These are phyloP conservation scores for Testicularia cyperi DNA, from an alignment of 1,284 basidiomycete genomes.

Conservation along the genomic window DNA sequence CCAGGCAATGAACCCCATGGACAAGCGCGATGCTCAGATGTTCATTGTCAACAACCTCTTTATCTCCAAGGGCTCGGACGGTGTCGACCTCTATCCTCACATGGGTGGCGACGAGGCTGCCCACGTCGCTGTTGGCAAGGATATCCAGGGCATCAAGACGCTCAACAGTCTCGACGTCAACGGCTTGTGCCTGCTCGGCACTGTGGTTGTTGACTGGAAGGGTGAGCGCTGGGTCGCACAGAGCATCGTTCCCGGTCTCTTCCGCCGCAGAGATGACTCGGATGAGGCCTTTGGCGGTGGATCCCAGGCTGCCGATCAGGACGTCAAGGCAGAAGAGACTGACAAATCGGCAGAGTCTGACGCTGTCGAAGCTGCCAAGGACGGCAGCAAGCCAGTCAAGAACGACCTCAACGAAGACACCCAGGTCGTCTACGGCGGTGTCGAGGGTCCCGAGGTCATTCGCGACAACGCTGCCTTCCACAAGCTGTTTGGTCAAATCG, in stretches of 20 bases:
- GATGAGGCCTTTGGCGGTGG: constrained; percentile 32
- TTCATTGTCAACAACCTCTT: constrained; percentile 67
- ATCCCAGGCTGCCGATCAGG: constrained; percentile 29
- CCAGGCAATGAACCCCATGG: constrained; percentile 66
- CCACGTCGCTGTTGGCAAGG: constrained; percentile 66
- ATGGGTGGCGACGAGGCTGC: constrained; percentile 67
- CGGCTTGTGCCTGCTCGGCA: constrained; percentile 59
- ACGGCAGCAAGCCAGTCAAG: constrained; percentile 71
- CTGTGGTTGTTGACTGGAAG: constrained; percentile 66
- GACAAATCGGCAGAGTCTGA: constrained; percentile 67
- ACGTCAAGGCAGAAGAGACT: constrained; percentile 10
- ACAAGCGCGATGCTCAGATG: constrained; percentile 65
- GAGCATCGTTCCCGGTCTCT: constrained; percentile 66
- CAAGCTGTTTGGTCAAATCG: constrained; percentile 64
- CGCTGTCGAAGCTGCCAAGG: too few species aligned
- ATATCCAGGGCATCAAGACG: constrained; percentile 64
- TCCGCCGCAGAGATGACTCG: constrained; percentile 60
- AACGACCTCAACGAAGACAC: constrained; percentile 60
- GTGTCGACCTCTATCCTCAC: constrained; percentile 65
- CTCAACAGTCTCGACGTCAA: constrained; percentile 65
- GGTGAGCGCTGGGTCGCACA: constrained; percentile 68
- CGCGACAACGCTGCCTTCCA: constrained; percentile 63
- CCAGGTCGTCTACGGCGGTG: constrained; percentile 63
- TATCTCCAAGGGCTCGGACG: constrained; percentile 66
- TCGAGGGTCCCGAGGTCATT: constrained; percentile 63